Percentiles rank a stretch among this genome's conserved stretches.
phyloP scores from a whole-genome alignment of 2,329 filamentous ascomycete species.

The Talaromyces atroroseus region DNA sequence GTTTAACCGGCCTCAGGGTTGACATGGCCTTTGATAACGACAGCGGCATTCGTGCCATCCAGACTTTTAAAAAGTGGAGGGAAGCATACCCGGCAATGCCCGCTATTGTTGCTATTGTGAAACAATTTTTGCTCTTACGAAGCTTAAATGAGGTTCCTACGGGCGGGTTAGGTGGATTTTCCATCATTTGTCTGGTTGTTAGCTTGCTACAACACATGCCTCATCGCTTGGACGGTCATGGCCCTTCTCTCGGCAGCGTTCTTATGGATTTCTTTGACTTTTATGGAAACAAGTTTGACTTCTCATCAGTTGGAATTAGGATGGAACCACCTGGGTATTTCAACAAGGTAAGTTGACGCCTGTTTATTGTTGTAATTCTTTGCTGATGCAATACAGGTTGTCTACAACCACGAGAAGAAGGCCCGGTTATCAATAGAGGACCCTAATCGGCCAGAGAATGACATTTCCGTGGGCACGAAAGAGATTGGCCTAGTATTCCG shows the following conservation, averaged over 20 bases:
- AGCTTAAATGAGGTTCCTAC: constrained; percentile 86
- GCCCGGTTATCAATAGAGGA: constrained; percentile 78
- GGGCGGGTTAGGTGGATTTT: constrained; percentile 89
- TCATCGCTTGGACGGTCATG: constrained; percentile 58
- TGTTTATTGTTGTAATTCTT: background rate
- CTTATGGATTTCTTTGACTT: constrained; percentile 84
- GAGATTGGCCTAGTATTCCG: constrained; percentile 62
- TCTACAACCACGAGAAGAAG: constrained; percentile 25
- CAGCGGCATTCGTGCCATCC: constrained; percentile 71
- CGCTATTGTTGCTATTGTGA: constrained; percentile 77
- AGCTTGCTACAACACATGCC: constrained; percentile 81
- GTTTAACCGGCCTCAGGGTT: constrained; percentile 69
- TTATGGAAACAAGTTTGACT: constrained; percentile 79
- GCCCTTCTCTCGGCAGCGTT: constrained; percentile 70
- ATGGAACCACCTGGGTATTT: constrained; percentile 70
- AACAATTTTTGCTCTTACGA: constrained; percentile 86
- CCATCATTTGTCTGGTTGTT: constrained; percentile 87
- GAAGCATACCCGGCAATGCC: constrained; percentile 76
- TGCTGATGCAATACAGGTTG: constrained; percentile 1
- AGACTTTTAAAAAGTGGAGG: constrained; percentile 79
- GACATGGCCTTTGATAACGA: constrained; percentile 94
- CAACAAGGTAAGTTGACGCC: constrained; percentile 57
- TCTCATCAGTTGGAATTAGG: constrained; percentile 63
- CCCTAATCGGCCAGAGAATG: constrained; percentile 77
- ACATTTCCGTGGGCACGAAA: constrained; percentile 80